Conservation (phyloP, 108 stramenopile genomes). For the Skeletonema costatum region DNA sequence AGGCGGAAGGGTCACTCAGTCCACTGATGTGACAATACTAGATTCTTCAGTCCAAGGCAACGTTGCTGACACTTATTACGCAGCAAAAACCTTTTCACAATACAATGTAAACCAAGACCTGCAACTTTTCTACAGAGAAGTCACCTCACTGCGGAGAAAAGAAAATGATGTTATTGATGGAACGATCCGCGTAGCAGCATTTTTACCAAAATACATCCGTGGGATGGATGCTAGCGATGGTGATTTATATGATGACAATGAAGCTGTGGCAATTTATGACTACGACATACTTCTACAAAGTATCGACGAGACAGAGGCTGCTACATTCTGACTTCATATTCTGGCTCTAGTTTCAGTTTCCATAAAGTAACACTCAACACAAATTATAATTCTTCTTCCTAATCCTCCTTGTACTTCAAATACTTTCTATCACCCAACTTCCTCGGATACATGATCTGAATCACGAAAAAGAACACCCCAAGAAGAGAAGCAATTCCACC, state of each 20-base stretch:
- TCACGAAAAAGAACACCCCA: conserved; percentile 82
- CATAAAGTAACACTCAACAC: neutral
- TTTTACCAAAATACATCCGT: conserved; percentile 24
- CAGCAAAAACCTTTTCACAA: conserved; percentile 14
- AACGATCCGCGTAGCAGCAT: conserved; percentile 19
- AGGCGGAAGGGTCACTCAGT: conserved; percentile 20
- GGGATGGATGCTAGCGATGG: conserved; percentile 3
- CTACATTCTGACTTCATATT: neutral
- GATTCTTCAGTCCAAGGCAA: neutral
- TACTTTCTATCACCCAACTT: conserved; percentile 89
- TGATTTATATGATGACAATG: conserved; percentile 10
- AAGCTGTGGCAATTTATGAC: conserved; percentile 27
- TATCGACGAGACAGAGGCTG: conserved; percentile 11
- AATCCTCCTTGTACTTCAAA: conserved; percentile 88
- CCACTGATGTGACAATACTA: conserved; percentile 10
- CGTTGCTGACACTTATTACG: neutral
- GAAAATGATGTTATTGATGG: conserved; percentile 7
- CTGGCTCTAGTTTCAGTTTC: neutral
- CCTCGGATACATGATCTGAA: conserved; percentile 83
- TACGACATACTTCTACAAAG: conserved; percentile 11
- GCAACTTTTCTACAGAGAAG: conserved; percentile 26
- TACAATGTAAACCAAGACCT: conserved; percentile 24
- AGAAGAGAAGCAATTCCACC: conserved; percentile 78
- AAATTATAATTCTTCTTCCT: neutral
- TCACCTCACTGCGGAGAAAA: conserved; percentile 4